Conservation (phyloP, 2,329 filamentous ascomycete species). For the Fusarium sp. region DNA sequence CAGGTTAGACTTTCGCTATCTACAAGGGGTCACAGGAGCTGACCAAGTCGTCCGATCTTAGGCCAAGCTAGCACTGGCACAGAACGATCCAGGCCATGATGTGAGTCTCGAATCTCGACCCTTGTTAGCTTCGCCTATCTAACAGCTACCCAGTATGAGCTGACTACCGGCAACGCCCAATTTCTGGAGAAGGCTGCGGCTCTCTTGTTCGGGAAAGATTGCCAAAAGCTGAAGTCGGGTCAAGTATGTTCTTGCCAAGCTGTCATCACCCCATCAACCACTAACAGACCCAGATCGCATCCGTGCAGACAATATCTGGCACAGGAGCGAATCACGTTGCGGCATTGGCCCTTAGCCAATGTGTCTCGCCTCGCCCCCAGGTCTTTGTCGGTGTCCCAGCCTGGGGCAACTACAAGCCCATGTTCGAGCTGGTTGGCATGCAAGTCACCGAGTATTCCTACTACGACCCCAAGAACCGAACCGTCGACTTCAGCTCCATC, state of each 20-base stretch:
- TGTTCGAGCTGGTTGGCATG: slow-evolving; percentile 48
- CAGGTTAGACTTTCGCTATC: background rate
- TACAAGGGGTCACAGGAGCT: background rate
- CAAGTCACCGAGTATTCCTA: slow-evolving; percentile 46
- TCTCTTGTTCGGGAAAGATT: slow-evolving; percentile 47
- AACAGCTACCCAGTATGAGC: slow-evolving; percentile 45
- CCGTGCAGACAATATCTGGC: slow-evolving; percentile 53
- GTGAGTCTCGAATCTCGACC: slow-evolving; percentile 23
- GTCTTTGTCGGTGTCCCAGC: slow-evolving; percentile 45
- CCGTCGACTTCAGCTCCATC: slow-evolving; percentile 44
- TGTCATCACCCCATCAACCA: background rate
- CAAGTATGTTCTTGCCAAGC: slow-evolving; percentile 3
- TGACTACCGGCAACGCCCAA: slow-evolving; percentile 48
- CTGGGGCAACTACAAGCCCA: slow-evolving; percentile 51
- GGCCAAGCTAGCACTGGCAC: slow-evolving; percentile 40
- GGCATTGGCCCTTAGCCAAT: slow-evolving; percentile 45
- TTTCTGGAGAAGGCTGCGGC: slow-evolving; percentile 47
- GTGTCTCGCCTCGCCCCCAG: slow-evolving; percentile 32
- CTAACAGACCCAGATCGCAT: slow-evolving; percentile 39
- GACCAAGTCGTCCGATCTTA: background rate
- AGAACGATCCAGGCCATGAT: slow-evolving; percentile 42
- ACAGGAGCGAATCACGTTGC: slow-evolving; percentile 53
- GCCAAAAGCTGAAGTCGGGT: background rate
- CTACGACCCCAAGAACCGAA: slow-evolving; percentile 41
- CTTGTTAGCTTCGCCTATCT: background rate